Base-by-base conservation (phyloP, 306 rosid genomes). In the Sesbania bispinosa region DNA sequence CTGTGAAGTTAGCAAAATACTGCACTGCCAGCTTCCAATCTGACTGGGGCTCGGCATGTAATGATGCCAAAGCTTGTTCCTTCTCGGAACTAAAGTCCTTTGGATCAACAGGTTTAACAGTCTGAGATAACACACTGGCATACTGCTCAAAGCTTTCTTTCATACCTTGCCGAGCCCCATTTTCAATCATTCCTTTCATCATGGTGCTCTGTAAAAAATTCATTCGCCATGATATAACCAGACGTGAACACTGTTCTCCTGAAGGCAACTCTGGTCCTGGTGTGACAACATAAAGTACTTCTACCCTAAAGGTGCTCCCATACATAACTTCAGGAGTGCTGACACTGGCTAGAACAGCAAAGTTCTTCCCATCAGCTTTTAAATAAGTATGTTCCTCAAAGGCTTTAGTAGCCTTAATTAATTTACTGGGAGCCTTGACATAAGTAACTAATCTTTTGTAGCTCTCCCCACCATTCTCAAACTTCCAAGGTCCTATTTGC, bases 151-250 rank as follows among this genome's bases (percentile, higher is more conserved):
- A 95, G 80, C 88, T 91, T 2, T 95, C 97, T 88, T 85, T 95
- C 62, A 91, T 63, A 69, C 99, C 97, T 77, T 83, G 91, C 13
- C 96, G 86, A 32, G 96, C 92, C 69, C 99, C 99, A 69, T 77
- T 85, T 85, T 95, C 99, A 57, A 95, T 95, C 96, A 91, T 74
- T 79, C 96, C 97, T 77, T 84, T 95, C 96, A 95, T 86, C 96
- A 95, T 86, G 79, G 97, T 91, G 83, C 85, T 89, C 79, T 95
- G 99, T 66, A 91, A 46, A 51, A 95, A 91, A 78, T 95, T 95
- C 84, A 77, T 82, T 70, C 96, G 86, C 99, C 99, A 95, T 5
- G 99, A 95, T 75, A 95, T 74, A 14, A 89, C 90, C 79, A 95
- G 69, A 53, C 62, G 92, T 0, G 97, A 86, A 71, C 90, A 85